Conservation (phyloP, 2,329 filamentous ascomycete genomes). For the Botrytis squamosa region DNA sequence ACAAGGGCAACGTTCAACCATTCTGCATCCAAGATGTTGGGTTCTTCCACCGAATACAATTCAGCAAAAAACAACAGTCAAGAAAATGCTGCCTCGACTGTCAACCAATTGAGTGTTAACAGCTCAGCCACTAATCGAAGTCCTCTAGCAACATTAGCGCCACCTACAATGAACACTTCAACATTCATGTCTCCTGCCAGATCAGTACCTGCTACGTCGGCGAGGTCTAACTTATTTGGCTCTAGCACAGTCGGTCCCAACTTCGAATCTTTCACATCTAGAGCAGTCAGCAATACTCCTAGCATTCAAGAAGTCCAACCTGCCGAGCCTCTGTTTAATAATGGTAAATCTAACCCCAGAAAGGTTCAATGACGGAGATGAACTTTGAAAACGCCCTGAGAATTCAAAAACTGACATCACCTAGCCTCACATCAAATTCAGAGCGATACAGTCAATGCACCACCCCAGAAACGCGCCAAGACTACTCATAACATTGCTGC, state of each 20-base stretch:
- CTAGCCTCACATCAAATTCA: background rate
- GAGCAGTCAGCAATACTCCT: background rate
- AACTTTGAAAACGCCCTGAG: background rate
- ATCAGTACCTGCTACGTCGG: background rate
- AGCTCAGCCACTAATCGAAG: background rate
- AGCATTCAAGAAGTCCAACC: background rate
- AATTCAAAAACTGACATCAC: background rate
- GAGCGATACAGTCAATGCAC: background rate
- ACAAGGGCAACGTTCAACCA: background rate
- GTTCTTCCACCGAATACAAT: background rate
- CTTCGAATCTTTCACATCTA: background rate
- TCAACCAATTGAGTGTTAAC: background rate
- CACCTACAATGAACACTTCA: background rate
- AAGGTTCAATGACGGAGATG: background rate
- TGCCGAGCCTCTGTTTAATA: background rate
- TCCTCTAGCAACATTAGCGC: background rate
- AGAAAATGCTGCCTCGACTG: background rate
- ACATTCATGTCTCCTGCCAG: background rate
- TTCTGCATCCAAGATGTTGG: background rate
- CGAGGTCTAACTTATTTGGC: background rate
- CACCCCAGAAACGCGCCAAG: background rate
- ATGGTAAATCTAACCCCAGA: background rate
- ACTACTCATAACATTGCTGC: background rate
- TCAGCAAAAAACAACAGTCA: background rate
- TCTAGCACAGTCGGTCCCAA: background rate